Evolutionary conservation across 2,329 filamentous ascomycete genomes (phyloP).

Genomic region (Colletotrichum musicola): DNA sequence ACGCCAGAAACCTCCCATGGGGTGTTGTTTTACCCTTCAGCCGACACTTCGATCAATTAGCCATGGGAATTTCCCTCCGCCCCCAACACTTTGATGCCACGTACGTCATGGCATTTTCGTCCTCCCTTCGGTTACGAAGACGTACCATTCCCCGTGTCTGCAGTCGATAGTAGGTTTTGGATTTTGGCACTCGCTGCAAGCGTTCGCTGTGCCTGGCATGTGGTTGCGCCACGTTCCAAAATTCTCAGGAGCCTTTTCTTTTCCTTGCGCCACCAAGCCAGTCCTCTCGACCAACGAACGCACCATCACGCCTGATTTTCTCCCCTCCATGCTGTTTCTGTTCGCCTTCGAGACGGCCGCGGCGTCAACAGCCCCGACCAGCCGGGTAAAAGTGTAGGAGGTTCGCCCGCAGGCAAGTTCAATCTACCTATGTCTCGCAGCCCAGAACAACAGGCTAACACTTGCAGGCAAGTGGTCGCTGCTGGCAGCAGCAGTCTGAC

Average conservation of each 20-base stretch:
- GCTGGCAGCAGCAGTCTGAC: constrained; percentile 8
- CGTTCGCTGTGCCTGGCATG: constrained; percentile 23
- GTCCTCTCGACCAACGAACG: not conserved
- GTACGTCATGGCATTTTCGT: constrained; percentile 12
- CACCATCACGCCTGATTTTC: constrained; percentile 1
- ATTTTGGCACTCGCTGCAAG: constrained; percentile 14
- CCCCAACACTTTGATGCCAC: not conserved
- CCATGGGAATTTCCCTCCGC: not conserved
- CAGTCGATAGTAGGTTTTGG: constrained; percentile 18
- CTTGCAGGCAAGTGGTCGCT: not conserved
- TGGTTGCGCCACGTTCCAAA: not conserved
- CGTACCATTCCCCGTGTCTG: not conserved
- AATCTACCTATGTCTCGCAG: too few relatives aligned
- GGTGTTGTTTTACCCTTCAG: not conserved
- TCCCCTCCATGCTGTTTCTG: not conserved
- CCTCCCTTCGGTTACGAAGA: not conserved
- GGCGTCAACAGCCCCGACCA: not conserved
- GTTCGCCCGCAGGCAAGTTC: too few relatives aligned
- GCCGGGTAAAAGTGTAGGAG: not conserved
- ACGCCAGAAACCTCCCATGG: not conserved
- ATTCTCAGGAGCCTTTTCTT: not conserved
- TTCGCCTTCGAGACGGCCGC: not conserved
- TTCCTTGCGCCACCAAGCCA: constrained; percentile 1
- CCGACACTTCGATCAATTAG: not conserved
- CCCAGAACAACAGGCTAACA: too few relatives aligned